A percentile compares a stretch with the other conserved stretches of the same genome.
Conservation (phyloP, 139 green algal genomes). For the Yamagishiella unicocca region DNA sequence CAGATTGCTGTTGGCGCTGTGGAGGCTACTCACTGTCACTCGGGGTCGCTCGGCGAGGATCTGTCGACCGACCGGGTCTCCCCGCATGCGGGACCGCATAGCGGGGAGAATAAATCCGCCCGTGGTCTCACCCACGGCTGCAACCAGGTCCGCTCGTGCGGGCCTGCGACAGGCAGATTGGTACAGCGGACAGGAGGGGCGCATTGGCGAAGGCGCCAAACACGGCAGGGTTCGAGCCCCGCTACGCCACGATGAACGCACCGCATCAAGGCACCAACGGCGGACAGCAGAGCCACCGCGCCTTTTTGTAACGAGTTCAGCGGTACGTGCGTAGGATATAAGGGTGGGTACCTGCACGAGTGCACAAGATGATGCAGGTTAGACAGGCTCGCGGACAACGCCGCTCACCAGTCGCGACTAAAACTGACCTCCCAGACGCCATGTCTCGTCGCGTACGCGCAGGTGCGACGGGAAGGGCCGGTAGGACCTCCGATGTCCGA, state of each 20-base stretch:
- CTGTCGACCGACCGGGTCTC: conserved; percentile 61
- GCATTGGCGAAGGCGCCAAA: too few species aligned
- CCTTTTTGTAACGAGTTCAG: conserved; percentile 76
- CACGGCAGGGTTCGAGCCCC: too few species aligned
- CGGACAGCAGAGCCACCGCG: conserved; percentile 71
- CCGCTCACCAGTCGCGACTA: background rate
- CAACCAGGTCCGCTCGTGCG: conserved; percentile 87
- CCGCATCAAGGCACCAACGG: conserved; percentile 71
- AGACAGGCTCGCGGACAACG: too few species aligned
- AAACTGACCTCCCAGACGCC: background rate
- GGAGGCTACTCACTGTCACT: conserved; percentile 70
- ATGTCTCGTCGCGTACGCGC: too few species aligned
- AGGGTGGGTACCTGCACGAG: background rate
- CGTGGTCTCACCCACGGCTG: conserved; percentile 84
- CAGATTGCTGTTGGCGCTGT: background rate
- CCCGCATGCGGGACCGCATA: conserved; percentile 82
- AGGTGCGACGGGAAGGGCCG: too few species aligned
- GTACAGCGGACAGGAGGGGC: background rate
- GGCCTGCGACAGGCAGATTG: conserved; percentile 55
- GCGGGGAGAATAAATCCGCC: conserved; percentile 59
- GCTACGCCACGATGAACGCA: conserved; percentile 30
- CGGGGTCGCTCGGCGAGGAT: conserved; percentile 85
- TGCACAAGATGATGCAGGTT: background rate
- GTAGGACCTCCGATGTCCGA: too few species aligned
- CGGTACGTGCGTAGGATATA: conserved; percentile 79